Percentiles rank a stretch among this genome's conserved stretches.
phyloP scores from a whole-genome alignment of 2,329 filamentous ascomycete species.

The Calonectria montana region DNA sequence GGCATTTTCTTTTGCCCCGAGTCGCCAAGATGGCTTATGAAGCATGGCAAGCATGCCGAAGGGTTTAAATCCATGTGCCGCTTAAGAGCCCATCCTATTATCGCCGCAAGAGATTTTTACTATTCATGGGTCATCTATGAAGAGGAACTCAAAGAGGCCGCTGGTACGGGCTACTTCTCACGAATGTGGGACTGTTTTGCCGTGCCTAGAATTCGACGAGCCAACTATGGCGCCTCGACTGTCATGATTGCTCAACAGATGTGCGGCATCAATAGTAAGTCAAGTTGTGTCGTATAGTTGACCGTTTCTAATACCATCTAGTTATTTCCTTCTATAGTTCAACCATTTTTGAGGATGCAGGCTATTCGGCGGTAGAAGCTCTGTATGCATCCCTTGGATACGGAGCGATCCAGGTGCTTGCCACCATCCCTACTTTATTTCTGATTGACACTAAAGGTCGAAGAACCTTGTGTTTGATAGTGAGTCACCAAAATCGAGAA shows the following conservation, averaged over 20 bases:
- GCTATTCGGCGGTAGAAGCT: slow-evolving; percentile 40
- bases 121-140: slow-evolving; percentile 53
- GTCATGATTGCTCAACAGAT: slow-evolving; percentile 81
- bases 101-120: slow-evolving; percentile 69
- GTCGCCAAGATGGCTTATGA: slow-evolving; percentile 71
- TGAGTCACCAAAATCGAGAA: slow-evolving; percentile 5
- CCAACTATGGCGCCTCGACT: slow-evolving; percentile 79
- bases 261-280: slow-evolving; percentile 43
- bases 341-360: slow-evolving; percentile 39
- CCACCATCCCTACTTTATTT: slow-evolving; percentile 44
- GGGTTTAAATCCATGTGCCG: slow-evolving; percentile 65
- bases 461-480: slow-evolving; percentile 34
- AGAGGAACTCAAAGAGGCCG: slow-evolving; percentile 44
- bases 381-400: slow-evolving; percentile 47
- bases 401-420: slow-evolving; percentile 46
- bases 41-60: slow-evolving; percentile 67
- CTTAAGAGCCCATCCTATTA: slow-evolving; percentile 63
- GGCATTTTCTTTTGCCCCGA: slow-evolving; percentile 74
- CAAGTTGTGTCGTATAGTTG: rapidly evolving
- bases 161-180: slow-evolving; percentile 45
- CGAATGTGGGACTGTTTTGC: slow-evolving; percentile 68
- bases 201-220: slow-evolving; percentile 73
- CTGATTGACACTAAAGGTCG: slow-evolving; percentile 41
- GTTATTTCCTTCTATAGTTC: slow-evolving; percentile 48
- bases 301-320: background rate